Percentiles rank a stretch among this genome's conserved stretches.
These are phyloP conservation scores for Alternaria tenuissima DNA, from an alignment of 2,329 filamentous ascomycete species.

Conservation along the genomic window DNA sequence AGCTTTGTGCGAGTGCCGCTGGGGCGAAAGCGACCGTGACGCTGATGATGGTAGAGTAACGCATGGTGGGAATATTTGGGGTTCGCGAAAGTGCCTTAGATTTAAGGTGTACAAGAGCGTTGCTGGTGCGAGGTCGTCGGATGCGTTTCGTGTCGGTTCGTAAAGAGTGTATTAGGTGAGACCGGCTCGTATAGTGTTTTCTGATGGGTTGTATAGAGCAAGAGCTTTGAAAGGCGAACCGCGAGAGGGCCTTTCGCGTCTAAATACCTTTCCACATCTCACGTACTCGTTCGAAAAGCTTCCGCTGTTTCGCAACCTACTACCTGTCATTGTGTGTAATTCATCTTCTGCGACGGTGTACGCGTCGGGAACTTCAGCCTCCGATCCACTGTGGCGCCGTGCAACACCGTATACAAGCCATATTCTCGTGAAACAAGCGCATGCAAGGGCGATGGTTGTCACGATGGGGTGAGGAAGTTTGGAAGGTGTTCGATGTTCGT, in stretches of 20 bases:
- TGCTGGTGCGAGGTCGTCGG: not conserved
- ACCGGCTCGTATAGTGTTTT: slow-evolving; percentile 20
- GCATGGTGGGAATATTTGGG: slow-evolving; percentile 2
- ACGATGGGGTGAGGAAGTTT: slow-evolving; percentile 17
- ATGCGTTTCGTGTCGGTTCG: not conserved
- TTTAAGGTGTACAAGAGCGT: not conserved
- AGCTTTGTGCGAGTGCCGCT: slow-evolving; percentile 15
- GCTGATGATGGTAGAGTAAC: slow-evolving; percentile 10
- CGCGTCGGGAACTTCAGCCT: slow-evolving; percentile 1
- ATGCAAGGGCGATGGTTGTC: slow-evolving; percentile 9
- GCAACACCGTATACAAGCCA: not conserved
- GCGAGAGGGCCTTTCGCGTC: not conserved
- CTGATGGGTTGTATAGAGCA: slow-evolving; percentile 8
- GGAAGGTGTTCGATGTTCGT: slow-evolving; percentile 32
- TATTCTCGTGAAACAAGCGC: slow-evolving; percentile 4
- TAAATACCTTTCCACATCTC: slow-evolving; percentile 1
- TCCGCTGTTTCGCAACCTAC: not conserved
- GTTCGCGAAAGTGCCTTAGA: not conserved
- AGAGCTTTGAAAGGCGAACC: slow-evolving; percentile 1
- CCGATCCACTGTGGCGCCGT: slow-evolving; percentile 1
- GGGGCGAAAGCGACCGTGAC: slow-evolving; percentile 19
- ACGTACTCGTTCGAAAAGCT: slow-evolving; percentile 6
- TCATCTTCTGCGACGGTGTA: slow-evolving; percentile 1
- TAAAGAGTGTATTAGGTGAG: slow-evolving; percentile 25
- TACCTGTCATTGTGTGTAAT: not conserved